Evolutionary conservation across 306 rosid genomes (phyloP).

Genomic region (Glycine latifolia): DNA sequence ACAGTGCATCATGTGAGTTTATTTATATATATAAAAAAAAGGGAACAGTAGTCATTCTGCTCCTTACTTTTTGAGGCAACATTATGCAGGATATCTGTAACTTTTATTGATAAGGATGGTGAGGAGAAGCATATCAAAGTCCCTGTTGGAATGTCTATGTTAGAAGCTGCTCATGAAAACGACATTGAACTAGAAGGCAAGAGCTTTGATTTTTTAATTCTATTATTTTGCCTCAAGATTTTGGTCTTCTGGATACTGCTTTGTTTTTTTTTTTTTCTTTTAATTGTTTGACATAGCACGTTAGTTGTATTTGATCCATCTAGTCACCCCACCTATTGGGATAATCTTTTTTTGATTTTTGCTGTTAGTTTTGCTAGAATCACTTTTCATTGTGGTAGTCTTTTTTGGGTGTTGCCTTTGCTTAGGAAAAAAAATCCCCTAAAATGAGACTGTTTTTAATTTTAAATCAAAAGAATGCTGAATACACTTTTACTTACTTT

Average conservation of each 20-base stretch:
- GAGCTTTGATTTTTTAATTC: conserved; percentile 44
- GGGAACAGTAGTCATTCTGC: not conserved
- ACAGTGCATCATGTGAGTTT: not conserved
- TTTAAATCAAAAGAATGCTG: not conserved
- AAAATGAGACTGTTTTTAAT: not conserved
- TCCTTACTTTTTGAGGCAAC: no score
- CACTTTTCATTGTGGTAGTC: not conserved
- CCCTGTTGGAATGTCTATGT: conserved; percentile 91
- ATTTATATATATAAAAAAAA: no score
- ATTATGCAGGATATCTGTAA: conserved; percentile 85
- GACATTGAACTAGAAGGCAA: conserved; percentile 96
- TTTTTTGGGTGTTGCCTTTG: not conserved
- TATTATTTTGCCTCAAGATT: not conserved
- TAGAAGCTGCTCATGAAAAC: conserved; percentile 96
- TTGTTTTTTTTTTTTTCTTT: not conserved
- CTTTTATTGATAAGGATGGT: conserved; percentile 91
- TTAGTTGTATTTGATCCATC: not conserved
- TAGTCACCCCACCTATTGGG: not conserved
- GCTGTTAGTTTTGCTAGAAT: not conserved
- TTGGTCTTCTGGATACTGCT: conserved; percentile 4
- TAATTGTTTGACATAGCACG: conserved; percentile 2
- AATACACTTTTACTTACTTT: not conserved
- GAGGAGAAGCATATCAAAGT: conserved; percentile 77
- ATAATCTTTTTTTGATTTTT: not conserved
- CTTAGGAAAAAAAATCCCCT: not conserved